Conservation (phyloP, 2,329 filamentous ascomycete genomes). For the Penicillium occitanis region DNA sequence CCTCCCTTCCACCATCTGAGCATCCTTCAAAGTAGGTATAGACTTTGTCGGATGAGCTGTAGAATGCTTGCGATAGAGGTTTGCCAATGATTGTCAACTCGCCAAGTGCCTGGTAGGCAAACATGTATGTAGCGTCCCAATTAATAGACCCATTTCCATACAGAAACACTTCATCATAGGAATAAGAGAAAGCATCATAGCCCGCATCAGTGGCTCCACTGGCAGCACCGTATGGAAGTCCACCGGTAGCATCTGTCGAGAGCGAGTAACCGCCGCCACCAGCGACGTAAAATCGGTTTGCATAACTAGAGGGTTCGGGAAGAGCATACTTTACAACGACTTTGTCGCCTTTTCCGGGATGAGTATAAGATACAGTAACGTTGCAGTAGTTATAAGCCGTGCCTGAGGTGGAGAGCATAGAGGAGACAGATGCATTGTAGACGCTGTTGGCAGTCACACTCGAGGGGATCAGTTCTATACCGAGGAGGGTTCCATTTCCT, state of each 20-base stretch:
- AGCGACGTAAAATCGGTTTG: neutral
- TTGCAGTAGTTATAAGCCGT: neutral
- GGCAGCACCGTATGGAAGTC: neutral
- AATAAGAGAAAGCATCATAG: neutral
- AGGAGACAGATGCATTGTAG: neutral
- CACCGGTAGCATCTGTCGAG: neutral
- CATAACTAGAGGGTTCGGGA: neutral
- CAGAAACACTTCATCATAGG: neutral
- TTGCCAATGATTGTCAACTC: conserved; percentile 13
- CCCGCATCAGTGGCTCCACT: neutral
- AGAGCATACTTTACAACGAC: neutral
- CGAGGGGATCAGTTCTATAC: neutral
- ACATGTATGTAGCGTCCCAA: conserved; percentile 17
- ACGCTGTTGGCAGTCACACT: neutral
- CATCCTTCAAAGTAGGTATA: conserved; percentile 53
- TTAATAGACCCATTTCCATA: conserved; percentile 15
- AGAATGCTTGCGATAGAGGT: neutral
- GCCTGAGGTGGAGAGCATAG: neutral
- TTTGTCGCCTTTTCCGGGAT: neutral
- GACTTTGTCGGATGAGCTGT: neutral
- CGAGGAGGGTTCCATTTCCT: neutral
- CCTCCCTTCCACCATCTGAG: conserved; percentile 44
- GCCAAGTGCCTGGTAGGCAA: conserved; percentile 14
- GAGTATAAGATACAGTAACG: neutral
- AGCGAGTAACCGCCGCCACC: neutral